Evolutionary conservation across 768 basidiomycete genomes (phyloP).

Genomic region (Boletus rubropictus): DNA sequence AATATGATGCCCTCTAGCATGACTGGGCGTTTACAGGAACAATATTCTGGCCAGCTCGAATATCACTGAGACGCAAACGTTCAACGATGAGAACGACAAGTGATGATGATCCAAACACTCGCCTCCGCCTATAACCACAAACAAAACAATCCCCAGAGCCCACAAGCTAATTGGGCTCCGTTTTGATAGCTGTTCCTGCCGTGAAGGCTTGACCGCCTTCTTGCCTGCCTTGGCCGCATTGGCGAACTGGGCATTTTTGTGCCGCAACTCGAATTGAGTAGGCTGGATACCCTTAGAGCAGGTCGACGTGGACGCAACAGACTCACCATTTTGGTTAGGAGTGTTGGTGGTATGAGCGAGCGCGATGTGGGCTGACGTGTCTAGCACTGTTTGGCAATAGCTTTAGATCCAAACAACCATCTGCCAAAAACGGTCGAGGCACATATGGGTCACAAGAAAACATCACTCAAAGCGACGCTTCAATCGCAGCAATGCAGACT

Average conservation of each 20-base stretch:
- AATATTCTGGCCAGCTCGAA: conserved; percentile 66
- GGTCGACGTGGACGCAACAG: not conserved
- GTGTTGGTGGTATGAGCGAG: not conserved
- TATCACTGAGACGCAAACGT: conserved; percentile 43
- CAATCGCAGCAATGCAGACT: conserved; percentile 65
- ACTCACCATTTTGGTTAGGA: conserved; percentile 29
- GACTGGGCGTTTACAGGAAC: conserved; percentile 46
- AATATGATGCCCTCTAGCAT: not conserved
- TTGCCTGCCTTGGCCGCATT: conserved; percentile 68
- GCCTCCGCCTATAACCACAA: conserved; percentile 81
- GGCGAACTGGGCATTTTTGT: conserved; percentile 77
- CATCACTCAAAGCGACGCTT: conserved; percentile 57
- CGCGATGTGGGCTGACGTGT: conserved; percentile 13
- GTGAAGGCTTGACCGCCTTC: conserved; percentile 66
- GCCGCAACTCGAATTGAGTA: conserved; percentile 77
- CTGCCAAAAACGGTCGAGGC: not conserved
- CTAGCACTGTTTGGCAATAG: conserved; percentile 23
- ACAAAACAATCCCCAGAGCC: conserved; percentile 68
- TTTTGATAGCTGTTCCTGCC: conserved; percentile 65
- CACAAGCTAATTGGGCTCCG: conserved; percentile 70
- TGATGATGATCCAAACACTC: conserved; percentile 23
- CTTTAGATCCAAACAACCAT: conserved; percentile 29
- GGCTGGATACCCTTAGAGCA: conserved; percentile 40
- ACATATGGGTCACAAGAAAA: conserved; percentile 41
- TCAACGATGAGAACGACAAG: not conserved